Conservation (phyloP, 192 early-diverging fungal genomes). For the Coemansia guatemalensis region DNA sequence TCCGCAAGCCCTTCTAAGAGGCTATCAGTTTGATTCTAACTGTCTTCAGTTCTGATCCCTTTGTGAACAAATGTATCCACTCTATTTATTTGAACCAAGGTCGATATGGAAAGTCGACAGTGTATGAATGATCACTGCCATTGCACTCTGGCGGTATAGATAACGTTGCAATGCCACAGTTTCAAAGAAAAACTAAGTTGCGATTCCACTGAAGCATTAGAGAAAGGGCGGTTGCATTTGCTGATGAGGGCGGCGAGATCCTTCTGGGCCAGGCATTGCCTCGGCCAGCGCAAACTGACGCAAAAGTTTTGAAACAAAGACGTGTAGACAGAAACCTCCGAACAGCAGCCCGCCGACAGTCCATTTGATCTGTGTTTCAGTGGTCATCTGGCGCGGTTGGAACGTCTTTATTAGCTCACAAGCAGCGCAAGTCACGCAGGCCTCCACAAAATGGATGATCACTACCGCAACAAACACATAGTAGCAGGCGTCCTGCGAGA, state of each 20-base stretch:
- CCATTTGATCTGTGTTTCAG: constrained; percentile 37
- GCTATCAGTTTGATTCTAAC: neutral
- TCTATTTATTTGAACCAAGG: constrained; percentile 3
- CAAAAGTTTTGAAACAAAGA: constrained; percentile 15
- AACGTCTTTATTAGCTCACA: constrained; percentile 46
- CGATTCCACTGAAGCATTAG: neutral
- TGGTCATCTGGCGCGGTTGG: constrained; percentile 46
- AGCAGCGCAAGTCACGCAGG: constrained; percentile 14
- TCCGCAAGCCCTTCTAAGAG: constrained; percentile 68
- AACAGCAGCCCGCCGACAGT: constrained; percentile 35
- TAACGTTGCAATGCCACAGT: no score
- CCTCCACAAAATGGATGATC: constrained; percentile 23
- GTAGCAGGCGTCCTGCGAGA: constrained; percentile 21
- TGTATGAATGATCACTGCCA: no score
- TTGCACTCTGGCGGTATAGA: neutral
- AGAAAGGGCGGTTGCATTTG: neutral
- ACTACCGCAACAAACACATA: constrained; percentile 20
- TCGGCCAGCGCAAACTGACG: constrained; percentile 40
- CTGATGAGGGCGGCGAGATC: neutral
- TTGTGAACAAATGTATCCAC: neutral
- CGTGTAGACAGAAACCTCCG: constrained; percentile 32
- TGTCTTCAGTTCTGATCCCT: no score
- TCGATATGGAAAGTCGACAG: no score
- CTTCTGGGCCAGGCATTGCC: constrained; percentile 3
- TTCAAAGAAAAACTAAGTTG: neutral